Evolutionary conservation across 164 flowering plant species (phyloP), one percentile per base, ranked within the genome.

Genomic region (Vitis labrusca): DNA sequence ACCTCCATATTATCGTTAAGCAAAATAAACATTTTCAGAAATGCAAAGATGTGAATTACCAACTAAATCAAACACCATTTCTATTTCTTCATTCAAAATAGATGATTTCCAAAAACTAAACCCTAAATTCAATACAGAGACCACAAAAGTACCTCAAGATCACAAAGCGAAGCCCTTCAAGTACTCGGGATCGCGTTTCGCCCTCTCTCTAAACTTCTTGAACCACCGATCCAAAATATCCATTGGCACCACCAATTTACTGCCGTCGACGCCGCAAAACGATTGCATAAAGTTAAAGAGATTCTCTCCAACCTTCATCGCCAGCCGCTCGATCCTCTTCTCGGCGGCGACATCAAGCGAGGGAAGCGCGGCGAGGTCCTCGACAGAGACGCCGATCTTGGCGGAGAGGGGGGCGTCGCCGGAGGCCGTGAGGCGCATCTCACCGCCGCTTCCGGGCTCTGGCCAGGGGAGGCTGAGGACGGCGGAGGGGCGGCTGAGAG

Each of bases 231-330:
- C 97, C 78, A 96, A 66, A 52, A 96, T 96, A 72, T 96, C 99
- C 92, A 86, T 91, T 0, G 97, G 99, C 53, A 96, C 99, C 2
- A 93, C 79, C 59, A 96, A 77, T 61, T 81, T 84, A 29, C 79
- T 79, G n/a, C 97, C 98, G 67, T 96, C 98, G 6, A 91, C 94
- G 1, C 91, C 85, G 62, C 99, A 96, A 57, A 93, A 96, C 8
- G 97, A 90, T 84, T 96, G 99, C 99, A 96, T 96, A 71, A 91
- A 96, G 70, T 96, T 96, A 74, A 96, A 96, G 65, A 96, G 75
- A 67, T 93, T 96, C 85, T 96, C 98, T 49, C 99, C 99, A 0
- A 96, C 99, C 73, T 83, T 93, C 78, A 96, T 66, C 2, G 99
- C 99, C 80, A 92, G 52, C 27, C 85, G 82, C 74, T 96, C 98